Evolutionary conservation across 306 rosid genomes (phyloP).

Genomic region (Castanea crenata): DNA sequence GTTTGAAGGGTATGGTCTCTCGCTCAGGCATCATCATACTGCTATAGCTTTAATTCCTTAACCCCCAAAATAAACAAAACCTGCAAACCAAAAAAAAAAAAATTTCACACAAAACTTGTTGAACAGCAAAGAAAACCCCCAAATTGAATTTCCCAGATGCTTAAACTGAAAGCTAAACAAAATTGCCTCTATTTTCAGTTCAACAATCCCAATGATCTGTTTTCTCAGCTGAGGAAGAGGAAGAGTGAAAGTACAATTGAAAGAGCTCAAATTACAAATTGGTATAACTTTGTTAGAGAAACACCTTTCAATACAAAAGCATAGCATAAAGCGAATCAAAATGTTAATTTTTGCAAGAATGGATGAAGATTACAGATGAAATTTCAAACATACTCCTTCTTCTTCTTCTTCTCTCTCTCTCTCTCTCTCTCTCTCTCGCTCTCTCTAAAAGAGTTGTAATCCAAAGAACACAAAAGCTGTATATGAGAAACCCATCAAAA

Average conservation of each 20-base stretch:
- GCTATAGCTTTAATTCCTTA: slow-evolving; percentile 4
- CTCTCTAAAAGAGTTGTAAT: too few relatives aligned
- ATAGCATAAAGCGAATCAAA: too few relatives aligned
- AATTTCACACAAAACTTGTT: background rate
- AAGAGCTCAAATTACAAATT: background rate
- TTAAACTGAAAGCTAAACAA: background rate
- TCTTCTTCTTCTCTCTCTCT: too few relatives aligned
- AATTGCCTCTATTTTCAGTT: background rate
- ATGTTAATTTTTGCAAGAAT: too few relatives aligned
- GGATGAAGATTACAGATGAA: too few relatives aligned
- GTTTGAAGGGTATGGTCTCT: slow-evolving; percentile 18
- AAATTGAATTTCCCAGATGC: background rate
- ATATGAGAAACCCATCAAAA: too few relatives aligned
- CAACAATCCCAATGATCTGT: slow-evolving; percentile 24
- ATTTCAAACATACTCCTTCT: too few relatives aligned
- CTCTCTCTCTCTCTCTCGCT: too few relatives aligned
- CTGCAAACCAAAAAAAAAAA: slow-evolving; percentile 21
- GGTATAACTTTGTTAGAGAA: too few relatives aligned
- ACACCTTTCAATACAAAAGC: too few relatives aligned
- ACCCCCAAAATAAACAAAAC: background rate
- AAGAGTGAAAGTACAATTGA: background rate
- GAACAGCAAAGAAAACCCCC: background rate
- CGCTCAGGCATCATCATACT: slow-evolving; percentile 32
- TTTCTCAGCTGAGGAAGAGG: slow-evolving; percentile 2
- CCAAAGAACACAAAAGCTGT: too few relatives aligned